Evolutionary conservation across 352 stramenopile species (phyloP), one percentile per base, ranked within the genome.

Genomic region (Phytophthora ramorum): DNA sequence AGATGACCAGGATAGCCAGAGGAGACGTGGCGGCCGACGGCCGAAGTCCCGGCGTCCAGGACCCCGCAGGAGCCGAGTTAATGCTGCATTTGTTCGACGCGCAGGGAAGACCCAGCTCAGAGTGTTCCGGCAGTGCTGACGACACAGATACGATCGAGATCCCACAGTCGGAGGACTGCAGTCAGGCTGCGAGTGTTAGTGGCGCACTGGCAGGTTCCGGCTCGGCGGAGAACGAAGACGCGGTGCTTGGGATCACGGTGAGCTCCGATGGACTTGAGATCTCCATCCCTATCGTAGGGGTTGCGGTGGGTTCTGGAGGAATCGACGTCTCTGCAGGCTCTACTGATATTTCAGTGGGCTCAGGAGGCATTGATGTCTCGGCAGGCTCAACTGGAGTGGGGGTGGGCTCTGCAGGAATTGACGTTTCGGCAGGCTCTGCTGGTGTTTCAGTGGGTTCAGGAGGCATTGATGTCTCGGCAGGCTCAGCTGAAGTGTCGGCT

Each of bases 161-260:
- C 30, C 53, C 53, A 20, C 56, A 57, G 19, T 63, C 50, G 28
- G 34, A 63, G 22, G 54, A 73, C 38, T 67, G 55, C 45, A 73
- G 48, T 19, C 43, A 54, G 32, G 55, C 52, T n/a, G 16, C 14
- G 10, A 71, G 44, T 65, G 53, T 71, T 17, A 63, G 48, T 9
- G 48, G 40, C 2, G 55, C 55, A 30, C n/a, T 17, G 38, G 50
- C 55, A 57, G 56, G 45, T 17, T 68, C 62, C 48, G 45, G 13
- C 10, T 59, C 37, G 14, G 47, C 34, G 37, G 50, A 59, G 34
- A 66, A 58, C 19, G 54, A 69, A 24, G 62, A 55, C 16, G 41
- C 44, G 0, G 47, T 58, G 32, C 2, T 71, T 19, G 60, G 38
- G 7, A 63, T 66, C 30, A 59, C 62, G 8, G 4, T 71, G 20